Percentiles rank a stretch among this genome's conserved stretches.
Conservation (phyloP, 2,329 filamentous ascomycete genomes). For the Xylaria multiplex region DNA sequence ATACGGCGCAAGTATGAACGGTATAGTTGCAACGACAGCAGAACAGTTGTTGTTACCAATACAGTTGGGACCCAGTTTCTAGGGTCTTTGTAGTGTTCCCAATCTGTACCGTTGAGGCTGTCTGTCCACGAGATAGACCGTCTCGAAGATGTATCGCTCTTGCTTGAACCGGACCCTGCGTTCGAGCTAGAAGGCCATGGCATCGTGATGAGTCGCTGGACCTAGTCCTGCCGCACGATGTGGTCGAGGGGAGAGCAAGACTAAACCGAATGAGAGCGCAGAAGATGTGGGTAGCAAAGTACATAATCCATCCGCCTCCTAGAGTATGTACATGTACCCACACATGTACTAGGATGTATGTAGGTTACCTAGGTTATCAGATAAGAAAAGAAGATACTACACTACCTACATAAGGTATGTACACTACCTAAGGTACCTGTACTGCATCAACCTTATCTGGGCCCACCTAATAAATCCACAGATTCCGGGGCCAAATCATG, state of each 20-base stretch:
- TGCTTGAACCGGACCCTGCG: slow-evolving; percentile 29
- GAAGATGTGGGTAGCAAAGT: neutral
- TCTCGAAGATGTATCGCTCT: slow-evolving; percentile 49
- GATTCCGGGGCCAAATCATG: slow-evolving; percentile 1
- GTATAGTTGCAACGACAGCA: slow-evolving; percentile 70
- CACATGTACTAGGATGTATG: no score
- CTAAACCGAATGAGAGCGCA: neutral
- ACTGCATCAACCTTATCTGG: no score
- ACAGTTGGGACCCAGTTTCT: slow-evolving; percentile 64
- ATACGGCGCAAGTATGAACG: slow-evolving; percentile 84
- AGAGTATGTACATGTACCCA: neutral
- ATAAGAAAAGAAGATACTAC: no score
- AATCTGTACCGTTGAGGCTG: slow-evolving; percentile 59
- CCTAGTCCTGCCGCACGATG: slow-evolving; percentile 16
- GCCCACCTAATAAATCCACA: no score
- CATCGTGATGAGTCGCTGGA: slow-evolving; percentile 34
- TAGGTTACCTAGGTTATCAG: no score
- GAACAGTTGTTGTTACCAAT: slow-evolving; percentile 64
- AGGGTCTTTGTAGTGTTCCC: slow-evolving; percentile 65
- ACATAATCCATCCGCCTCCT: no score
- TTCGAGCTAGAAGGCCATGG: slow-evolving; percentile 35
- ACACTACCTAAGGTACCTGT: no score
- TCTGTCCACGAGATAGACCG: slow-evolving; percentile 54
- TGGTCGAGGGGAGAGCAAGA: slow-evolving; percentile 4
- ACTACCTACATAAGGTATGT: no score